A percentile compares a stretch with the other conserved stretches of the same genome.
These are phyloP conservation scores for Tuber brumale DNA, from an alignment of 495 filamentous ascomycete genomes.

Conservation along the genomic window DNA sequence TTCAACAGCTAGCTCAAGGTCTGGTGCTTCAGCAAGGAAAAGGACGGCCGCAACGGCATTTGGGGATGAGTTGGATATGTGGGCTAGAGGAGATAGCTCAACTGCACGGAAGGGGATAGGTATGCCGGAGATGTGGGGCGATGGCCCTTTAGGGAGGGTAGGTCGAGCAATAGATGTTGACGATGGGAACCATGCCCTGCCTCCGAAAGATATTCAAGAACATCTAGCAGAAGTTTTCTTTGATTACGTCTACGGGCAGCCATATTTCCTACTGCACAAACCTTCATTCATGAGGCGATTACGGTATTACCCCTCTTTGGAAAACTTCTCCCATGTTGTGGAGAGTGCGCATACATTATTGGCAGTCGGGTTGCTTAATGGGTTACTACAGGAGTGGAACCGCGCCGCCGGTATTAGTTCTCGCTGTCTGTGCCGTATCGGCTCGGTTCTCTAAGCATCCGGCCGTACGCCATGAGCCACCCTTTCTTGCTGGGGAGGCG, in stretches of 20 bases:
- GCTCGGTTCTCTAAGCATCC: constrained; percentile 95
- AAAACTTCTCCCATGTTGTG: not conserved
- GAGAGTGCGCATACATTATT: constrained; percentile 8
- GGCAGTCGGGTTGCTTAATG: not conserved
- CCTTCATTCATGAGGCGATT: constrained; percentile 90
- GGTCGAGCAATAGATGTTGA: constrained; percentile 25
- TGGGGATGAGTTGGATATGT: constrained; percentile 70
- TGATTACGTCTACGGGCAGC: constrained; percentile 90
- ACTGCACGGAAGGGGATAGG: constrained; percentile 12
- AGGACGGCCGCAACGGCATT: constrained; percentile 84
- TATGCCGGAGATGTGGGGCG: constrained; percentile 7
- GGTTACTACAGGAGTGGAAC: constrained; percentile 49
- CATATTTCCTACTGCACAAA: constrained; percentile 92
- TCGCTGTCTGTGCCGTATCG: constrained; percentile 87
- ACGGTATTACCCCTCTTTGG: constrained; percentile 47
- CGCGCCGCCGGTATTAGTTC: constrained; percentile 76
- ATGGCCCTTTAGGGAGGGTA: constrained; percentile 4
- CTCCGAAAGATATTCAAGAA: constrained; percentile 83
- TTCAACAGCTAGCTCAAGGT: constrained; percentile 54
- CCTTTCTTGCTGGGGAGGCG: constrained; percentile 82
- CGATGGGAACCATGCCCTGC: constrained; percentile 70
- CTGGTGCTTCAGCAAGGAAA: constrained; percentile 60
- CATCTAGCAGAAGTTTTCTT: constrained; percentile 94
- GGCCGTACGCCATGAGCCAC: constrained; percentile 70
- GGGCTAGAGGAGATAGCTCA: constrained; percentile 53